Evolutionary conservation across 2,329 filamentous ascomycete species (phyloP), one percentile per base, ranked within the genome.

Genomic region (Clarireedia sp.): DNA sequence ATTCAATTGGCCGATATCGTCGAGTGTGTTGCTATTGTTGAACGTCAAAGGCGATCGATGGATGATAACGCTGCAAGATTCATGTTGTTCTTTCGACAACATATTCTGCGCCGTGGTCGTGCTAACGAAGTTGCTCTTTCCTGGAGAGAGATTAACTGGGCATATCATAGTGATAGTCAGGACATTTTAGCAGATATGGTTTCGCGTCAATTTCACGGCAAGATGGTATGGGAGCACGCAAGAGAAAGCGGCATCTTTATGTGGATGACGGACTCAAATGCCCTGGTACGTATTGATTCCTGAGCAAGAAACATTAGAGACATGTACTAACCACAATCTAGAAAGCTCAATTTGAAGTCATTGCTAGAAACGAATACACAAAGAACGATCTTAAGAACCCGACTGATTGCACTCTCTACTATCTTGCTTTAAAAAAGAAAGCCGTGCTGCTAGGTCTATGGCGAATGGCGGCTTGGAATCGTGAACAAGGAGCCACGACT

Each of bases 291-390:
- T 69, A 51, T 43, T 43, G 2, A 3, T 29, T n/a, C 24, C 26
- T 1, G 40, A 10, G 43, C 14, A 14, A 9, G 6, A 21, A 10
- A 21, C 66, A 33, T 60, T n/a, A 3, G 36, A 37, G 17, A 6
- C 23, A 12, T 12, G 17, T 48, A 26, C 59, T 62, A 57, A 61
- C 14, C 14, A 23, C 40, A 37, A 40, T 49, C 56, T 63, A 89
- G 85, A 83, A 78, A 69, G 71, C 80, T 0, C 89, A 96, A 66
- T 91, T 99, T 60, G 94, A 99, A 68, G 73, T 83, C n/a, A 81
- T 99, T 45, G 95, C 91, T 29, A 84, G 91, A 44, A 96, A 94
- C 60, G 90, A 97, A 67, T 99, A 97, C 70, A 90, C 89, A 16
- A 90, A 89, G 62, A 85, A 83, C 21, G 90, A 96, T 33, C 80